Base-by-base conservation (phyloP, 768 basidiomycete genomes). In the Tylopilus felleus region DNA sequence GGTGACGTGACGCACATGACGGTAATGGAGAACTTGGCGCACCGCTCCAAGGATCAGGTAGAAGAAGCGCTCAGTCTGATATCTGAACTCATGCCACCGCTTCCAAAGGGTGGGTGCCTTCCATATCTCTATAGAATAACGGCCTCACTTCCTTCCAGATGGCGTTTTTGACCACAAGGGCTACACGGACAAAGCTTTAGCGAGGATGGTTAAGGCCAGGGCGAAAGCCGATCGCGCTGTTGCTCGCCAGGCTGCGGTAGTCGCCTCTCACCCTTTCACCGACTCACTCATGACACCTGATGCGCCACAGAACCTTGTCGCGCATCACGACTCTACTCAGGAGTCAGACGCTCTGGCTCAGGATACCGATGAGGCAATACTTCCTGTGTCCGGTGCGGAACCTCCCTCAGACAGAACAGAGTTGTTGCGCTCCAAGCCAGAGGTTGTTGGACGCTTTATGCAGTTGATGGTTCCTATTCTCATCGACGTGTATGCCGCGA, bases 401-500 rank as follows among this genome's bases (percentile, higher is more conserved):
- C 70, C 68, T 36, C 56, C 57, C 2, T 70, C 66, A 6, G 86
- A 88, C 63, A 77, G 95, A 46, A 82, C 87, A 16, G 86, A 93
- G 41, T 68, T 97, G 43, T 71, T 95, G 41, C 83, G 87, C 51
- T 83, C 82, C 5, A 85, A 88, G 56, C 80, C 87, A 22, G 77
- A 74, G n/a, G 83, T 92, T 25, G 87, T 95, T 46, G 84, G 81
- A 19, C 81, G 85, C 16, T 98, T 94, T 71, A 90, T 95, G 81
- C 82, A 84, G 44, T 76, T 96, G 31, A 84, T 93, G 63, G 86
- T 98, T 0, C 97, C 97, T 1, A 93, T 97, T 51, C 80, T 99
- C 51, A 86, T 98, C 54, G 97, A 98, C 63, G 95, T 99, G n/a
- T 98, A 98, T 71, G 90, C 95, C n/a, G 96, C 97, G 28, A 97